A percentile compares a stretch with the other conserved stretches of the same genome.
phyloP scores from a whole-genome alignment of 176 grass and related monocot genomes.

The Zizania latifolia region DNA sequence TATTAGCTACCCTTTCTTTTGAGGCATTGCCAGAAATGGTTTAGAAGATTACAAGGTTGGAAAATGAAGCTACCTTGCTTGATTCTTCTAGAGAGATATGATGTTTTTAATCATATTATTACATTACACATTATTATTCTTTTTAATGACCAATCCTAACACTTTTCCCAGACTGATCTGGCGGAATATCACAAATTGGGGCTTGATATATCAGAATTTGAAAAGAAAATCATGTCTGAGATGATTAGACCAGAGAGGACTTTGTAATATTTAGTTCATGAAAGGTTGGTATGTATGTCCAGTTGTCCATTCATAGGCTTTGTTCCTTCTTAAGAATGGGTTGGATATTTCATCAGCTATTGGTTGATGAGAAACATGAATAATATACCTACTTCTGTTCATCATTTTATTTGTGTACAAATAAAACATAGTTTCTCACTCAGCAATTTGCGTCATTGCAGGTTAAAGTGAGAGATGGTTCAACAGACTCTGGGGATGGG shows the following conservation, averaged over 20 bases:
- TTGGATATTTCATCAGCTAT: not conserved
- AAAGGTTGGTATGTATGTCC: slow-evolving; percentile 65
- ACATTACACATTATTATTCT: slow-evolving; percentile 6
- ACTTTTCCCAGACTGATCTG: slow-evolving; percentile 60
- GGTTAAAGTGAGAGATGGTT: no score
- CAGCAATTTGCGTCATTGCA: no score
- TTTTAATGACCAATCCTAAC: slow-evolving; percentile 13
- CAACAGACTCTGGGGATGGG: no score
- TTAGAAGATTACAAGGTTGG: slow-evolving; percentile 73
- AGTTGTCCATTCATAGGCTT: slow-evolving; percentile 10
- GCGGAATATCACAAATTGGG: slow-evolving; percentile 87
- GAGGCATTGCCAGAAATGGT: slow-evolving; percentile 80
- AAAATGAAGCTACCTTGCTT: slow-evolving; percentile 75
- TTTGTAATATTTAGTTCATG: slow-evolving; percentile 89
- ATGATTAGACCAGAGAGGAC: no score
- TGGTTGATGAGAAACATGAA: not conserved
- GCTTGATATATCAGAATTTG: slow-evolving; percentile 83
- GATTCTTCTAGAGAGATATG: slow-evolving; percentile 83
- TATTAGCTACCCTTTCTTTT: slow-evolving; percentile 31
- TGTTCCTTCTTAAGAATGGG: slow-evolving; percentile 4
- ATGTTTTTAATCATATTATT: slow-evolving; percentile 15
- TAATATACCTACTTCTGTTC: no score
- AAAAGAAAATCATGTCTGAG: slow-evolving; percentile 93
- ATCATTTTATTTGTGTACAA: no score
- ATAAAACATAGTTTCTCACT: no score